Conservation (phyloP, 768 basidiomycete genomes). For the Kwoniella sp. region DNA sequence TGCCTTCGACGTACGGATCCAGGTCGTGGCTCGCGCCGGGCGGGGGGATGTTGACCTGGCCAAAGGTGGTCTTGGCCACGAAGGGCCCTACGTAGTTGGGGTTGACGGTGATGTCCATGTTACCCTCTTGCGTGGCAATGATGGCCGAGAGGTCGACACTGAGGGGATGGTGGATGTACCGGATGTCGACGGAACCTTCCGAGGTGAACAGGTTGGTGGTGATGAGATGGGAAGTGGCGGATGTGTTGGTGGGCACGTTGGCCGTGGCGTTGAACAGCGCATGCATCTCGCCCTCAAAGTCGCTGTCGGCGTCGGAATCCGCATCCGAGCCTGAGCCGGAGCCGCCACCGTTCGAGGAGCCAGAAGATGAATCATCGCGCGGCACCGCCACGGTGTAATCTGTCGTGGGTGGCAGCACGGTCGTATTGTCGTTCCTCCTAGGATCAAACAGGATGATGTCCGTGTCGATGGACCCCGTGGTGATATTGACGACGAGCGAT, state of each 20-base stretch:
- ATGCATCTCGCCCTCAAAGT: constrained; percentile 3
- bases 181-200: constrained; percentile 31
- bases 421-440: not conserved
- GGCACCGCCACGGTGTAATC: constrained; percentile 3
- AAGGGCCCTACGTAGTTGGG: constrained; percentile 45
- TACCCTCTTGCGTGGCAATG: constrained; percentile 31
- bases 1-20: constrained; percentile 26
- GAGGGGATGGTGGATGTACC: constrained; percentile 39
- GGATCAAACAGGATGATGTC: constrained; percentile 25
- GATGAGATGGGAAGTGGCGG: constrained; percentile 20
- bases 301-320: not conserved
- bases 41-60: constrained; percentile 26
- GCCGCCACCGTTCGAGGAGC: not conserved
- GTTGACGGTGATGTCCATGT: constrained; percentile 31
- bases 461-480: constrained; percentile 27
- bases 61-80: constrained; percentile 31
- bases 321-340: not conserved
- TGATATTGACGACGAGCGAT: constrained; percentile 36
- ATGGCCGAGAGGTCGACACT: constrained; percentile 25
- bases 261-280: constrained; percentile 4
- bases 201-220: constrained; percentile 38
- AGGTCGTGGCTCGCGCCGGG: constrained; percentile 2
- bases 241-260: not conserved
- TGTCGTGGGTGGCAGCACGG: not conserved
- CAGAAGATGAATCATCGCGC: not conserved